Evolutionary conservation across 176 grass and related monocot species (phyloP).

Genomic region (Poa pratensis): DNA sequence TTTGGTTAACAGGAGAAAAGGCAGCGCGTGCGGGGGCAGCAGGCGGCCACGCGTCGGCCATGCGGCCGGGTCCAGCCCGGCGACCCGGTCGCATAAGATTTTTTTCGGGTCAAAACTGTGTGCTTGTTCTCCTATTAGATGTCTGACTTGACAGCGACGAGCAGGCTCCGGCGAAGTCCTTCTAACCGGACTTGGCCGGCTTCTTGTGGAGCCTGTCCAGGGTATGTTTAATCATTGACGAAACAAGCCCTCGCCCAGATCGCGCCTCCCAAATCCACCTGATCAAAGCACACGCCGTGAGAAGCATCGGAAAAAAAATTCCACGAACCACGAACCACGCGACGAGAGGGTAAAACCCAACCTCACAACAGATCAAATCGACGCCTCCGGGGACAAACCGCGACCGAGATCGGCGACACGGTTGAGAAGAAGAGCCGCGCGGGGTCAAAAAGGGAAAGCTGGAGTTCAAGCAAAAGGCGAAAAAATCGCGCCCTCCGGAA

Average conservation of each 20-base stretch:
- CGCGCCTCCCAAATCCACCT: constrained; percentile 35
- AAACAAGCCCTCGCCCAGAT: constrained; percentile 25
- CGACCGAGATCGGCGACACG: constrained; percentile 31
- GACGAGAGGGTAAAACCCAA: constrained; percentile 14
- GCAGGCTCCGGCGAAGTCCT: too few relatives aligned
- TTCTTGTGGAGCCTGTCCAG: constrained; percentile 63
- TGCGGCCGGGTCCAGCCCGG: too few relatives aligned
- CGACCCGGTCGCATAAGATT: too few relatives aligned
- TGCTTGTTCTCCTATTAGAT: too few relatives aligned
- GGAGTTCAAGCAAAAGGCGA: too few relatives aligned
- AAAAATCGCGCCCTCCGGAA: not conserved
- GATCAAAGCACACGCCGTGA: constrained; percentile 37
- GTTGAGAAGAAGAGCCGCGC: constrained; percentile 28
- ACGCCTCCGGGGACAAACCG: constrained; percentile 35
- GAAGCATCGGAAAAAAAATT: not conserved
- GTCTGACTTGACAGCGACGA: too few relatives aligned
- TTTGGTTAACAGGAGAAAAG: too few relatives aligned
- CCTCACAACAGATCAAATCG: constrained; percentile 47
- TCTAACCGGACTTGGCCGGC: too few relatives aligned
- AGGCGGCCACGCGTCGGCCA: too few relatives aligned
- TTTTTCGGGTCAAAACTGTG: too few relatives aligned
- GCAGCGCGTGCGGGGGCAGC: too few relatives aligned
- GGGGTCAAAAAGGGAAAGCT: not conserved
- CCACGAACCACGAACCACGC: not conserved
- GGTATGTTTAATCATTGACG: constrained; percentile 66